phyloP scores from a whole-genome alignment of 2,329 filamentous ascomycete species.

The Aquanectria penicillioides region DNA sequence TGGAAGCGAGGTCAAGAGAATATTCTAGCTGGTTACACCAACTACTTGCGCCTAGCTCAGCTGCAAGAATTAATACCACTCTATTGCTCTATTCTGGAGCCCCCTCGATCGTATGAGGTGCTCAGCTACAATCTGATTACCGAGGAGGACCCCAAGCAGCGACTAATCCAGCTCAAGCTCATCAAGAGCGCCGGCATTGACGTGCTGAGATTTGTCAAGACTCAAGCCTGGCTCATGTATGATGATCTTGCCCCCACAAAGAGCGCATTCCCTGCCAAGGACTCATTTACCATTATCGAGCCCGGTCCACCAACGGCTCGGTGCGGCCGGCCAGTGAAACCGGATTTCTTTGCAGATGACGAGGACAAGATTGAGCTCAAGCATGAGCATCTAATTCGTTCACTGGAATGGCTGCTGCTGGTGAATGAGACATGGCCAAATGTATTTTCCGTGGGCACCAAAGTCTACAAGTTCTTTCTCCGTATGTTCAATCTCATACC shows the following conservation, averaged over 20 bases:
- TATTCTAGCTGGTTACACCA: slow-evolving; percentile 83
- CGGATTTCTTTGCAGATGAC: slow-evolving; percentile 76
- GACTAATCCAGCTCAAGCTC: slow-evolving; percentile 75
- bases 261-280: slow-evolving; percentile 51
- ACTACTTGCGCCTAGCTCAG: slow-evolving; percentile 76
- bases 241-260: slow-evolving; percentile 54
- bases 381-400: slow-evolving; percentile 78
- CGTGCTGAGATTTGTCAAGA: slow-evolving; percentile 75
- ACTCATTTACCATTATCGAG: slow-evolving; percentile 63
- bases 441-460: slow-evolving; percentile 73
- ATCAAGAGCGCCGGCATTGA: slow-evolving; percentile 82
- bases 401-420: slow-evolving; percentile 85
- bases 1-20: slow-evolving; percentile 70
- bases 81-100: slow-evolving; percentile 83
- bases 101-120: slow-evolving; percentile 72
- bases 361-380: slow-evolving; percentile 63
- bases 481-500: slow-evolving; percentile 66
- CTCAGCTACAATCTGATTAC: slow-evolving; percentile 82
- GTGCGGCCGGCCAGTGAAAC: slow-evolving; percentile 71
- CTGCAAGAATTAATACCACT: slow-evolving; percentile 84
- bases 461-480: slow-evolving; percentile 85
- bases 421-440: slow-evolving; percentile 77
- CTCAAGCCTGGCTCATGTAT: slow-evolving; percentile 67
- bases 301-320: slow-evolving; percentile 44
- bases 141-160: slow-evolving; percentile 72